A percentile compares a stretch with the other conserved stretches of the same genome.
phyloP scores from a whole-genome alignment of 2,329 filamentous ascomycete species.

The Talaromyces sp. region DNA sequence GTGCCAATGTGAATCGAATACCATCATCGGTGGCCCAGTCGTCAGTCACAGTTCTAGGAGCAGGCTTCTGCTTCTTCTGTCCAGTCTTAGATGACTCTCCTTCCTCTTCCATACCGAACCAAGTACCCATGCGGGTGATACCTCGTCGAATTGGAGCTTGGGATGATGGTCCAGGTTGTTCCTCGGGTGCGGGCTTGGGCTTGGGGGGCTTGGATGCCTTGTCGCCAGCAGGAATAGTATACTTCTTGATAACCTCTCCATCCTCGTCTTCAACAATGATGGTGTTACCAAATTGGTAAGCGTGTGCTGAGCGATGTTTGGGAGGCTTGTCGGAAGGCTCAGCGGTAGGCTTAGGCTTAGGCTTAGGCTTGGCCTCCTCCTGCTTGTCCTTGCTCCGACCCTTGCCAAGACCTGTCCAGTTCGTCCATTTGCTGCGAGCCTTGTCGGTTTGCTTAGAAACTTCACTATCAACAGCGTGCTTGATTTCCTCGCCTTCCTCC shows the following conservation, averaged over 20 bases:
- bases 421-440: constrained; percentile 52
- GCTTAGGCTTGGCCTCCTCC: constrained; percentile 27
- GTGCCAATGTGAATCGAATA: constrained; percentile 64
- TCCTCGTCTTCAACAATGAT: constrained; percentile 71
- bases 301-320: constrained; percentile 55
- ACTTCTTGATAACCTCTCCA: constrained; percentile 70
- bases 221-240: constrained; percentile 59
- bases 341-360: constrained; percentile 18
- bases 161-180: constrained; percentile 27
- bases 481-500: constrained; percentile 47
- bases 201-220: constrained; percentile 24
- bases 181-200: constrained; percentile 17
- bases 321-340: constrained; percentile 22
- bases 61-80: constrained; percentile 30
- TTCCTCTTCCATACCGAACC: constrained; percentile 49
- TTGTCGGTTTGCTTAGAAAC: constrained; percentile 38
- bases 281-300: constrained; percentile 71
- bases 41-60: constrained; percentile 26
- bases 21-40: constrained; percentile 51
- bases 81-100: constrained; percentile 34
- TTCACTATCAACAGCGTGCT: constrained; percentile 41
- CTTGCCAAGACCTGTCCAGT: constrained; percentile 49
- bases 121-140: constrained; percentile 63
- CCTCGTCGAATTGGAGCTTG: constrained; percentile 52
- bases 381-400: constrained; percentile 18